A percentile compares a stretch with the other conserved stretches of the same genome.
Evolutionary conservation across 257 asterid genomes (phyloP).

Genomic region (Fraxinus pennsylvanica): DNA sequence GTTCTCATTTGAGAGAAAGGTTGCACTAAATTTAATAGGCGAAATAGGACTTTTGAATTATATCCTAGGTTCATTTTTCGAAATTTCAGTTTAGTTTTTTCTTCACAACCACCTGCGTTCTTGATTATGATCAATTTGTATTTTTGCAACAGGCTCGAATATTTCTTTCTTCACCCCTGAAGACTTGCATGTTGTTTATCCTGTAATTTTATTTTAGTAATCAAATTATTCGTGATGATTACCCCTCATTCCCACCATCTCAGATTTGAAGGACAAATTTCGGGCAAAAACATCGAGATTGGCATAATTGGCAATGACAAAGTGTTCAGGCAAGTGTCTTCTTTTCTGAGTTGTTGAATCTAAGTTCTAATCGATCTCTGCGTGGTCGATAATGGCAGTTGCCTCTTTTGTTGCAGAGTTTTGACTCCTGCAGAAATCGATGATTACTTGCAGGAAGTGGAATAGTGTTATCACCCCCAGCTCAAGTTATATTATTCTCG

Average conservation of each 20-base stretch:
- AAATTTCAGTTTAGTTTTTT: not conserved
- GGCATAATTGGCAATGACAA: slow-evolving; percentile 91
- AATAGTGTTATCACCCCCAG: slow-evolving; percentile 33
- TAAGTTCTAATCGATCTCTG: not conserved
- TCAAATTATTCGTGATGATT: not conserved
- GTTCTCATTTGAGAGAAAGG: not conserved
- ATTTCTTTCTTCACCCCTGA: not conserved
- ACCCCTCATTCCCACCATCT: not conserved
- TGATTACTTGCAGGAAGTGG: slow-evolving; percentile 93
- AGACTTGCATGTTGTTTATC: not conserved
- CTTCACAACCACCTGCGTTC: not conserved
- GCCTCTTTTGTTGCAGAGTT: slow-evolving; percentile 55
- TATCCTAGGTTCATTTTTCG: not conserved
- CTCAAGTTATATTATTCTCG: not conserved
- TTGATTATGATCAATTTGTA: not conserved
- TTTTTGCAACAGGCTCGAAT: not conserved
- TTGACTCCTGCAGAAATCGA: slow-evolving; percentile 91
- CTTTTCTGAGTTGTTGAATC: not conserved
- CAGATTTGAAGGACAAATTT: slow-evolving; percentile 98
- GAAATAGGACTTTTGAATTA: not conserved
- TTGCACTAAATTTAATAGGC: not conserved
- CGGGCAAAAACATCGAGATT: slow-evolving; percentile 94
- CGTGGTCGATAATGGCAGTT: slow-evolving; percentile 9
- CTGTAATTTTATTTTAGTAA: not conserved
- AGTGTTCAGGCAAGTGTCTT: slow-evolving; percentile 56